These are phyloP conservation scores for Dillenia turbinata DNA, from an alignment of 164 flowering plant genomes.

Conservation along the genomic window DNA sequence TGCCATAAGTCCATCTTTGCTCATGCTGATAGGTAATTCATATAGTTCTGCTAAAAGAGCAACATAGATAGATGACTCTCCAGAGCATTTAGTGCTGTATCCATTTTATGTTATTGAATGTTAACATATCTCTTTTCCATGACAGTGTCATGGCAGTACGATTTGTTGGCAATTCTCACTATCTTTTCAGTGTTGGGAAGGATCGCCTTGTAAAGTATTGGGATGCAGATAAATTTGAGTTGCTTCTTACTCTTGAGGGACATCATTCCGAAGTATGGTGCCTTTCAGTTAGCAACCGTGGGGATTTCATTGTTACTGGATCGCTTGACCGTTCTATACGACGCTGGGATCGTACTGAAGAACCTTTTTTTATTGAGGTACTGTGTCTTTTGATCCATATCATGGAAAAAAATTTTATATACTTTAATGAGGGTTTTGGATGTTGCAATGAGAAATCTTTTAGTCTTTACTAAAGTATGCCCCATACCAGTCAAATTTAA, in stretches of 20 bases:
- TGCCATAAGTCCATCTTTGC: slow-evolving; percentile 97
- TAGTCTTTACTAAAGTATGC: too few species aligned
- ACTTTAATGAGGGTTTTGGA: too few species aligned
- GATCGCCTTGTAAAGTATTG: slow-evolving; percentile 92
- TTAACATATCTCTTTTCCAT: slow-evolving; percentile 12
- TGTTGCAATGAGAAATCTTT: too few species aligned
- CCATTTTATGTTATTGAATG: too few species aligned
- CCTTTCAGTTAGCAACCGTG: slow-evolving; percentile 80
- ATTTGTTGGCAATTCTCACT: slow-evolving; percentile 89
- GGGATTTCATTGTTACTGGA: slow-evolving; percentile 91
- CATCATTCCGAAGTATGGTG: slow-evolving; percentile 92
- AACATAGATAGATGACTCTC: too few species aligned
- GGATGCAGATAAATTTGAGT: slow-evolving; percentile 99
- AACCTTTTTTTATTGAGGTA: slow-evolving; percentile 94
- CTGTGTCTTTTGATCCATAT: background rate
- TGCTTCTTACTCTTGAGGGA: slow-evolving; percentile 92
- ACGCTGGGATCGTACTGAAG: slow-evolving; percentile 98
- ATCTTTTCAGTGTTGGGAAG: slow-evolving; percentile 89
- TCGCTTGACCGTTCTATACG: slow-evolving; percentile 93
- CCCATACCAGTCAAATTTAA: background rate
- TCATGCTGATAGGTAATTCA: slow-evolving; percentile 75
- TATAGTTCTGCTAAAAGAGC: background rate
- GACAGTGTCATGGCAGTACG: slow-evolving; percentile 86
- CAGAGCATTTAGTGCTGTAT: too few species aligned
- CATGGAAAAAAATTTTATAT: background rate